A percentile compares a stretch with the other conserved stretches of the same genome.
These are phyloP conservation scores for Moesziomyces sp. DNA, from an alignment of 1,284 basidiomycete genomes.

Conservation along the genomic window DNA sequence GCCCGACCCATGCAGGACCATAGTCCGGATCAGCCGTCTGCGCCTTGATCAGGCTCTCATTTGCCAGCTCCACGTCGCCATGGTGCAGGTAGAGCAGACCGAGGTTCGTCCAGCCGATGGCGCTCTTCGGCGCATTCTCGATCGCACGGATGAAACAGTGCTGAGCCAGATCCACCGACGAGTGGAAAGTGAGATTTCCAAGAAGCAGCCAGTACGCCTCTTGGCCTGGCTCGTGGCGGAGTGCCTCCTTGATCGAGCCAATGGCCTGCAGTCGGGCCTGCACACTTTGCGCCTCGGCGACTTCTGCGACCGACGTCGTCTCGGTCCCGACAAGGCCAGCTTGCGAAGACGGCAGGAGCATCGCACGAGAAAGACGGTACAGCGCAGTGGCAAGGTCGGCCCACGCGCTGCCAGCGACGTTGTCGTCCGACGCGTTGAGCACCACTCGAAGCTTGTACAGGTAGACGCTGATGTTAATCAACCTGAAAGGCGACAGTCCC, in stretches of 20 bases:
- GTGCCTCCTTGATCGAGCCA: conserved; percentile 77
- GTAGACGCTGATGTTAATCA: conserved; percentile 41
- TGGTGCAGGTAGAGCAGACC: conserved; percentile 89
- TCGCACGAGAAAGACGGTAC: conserved; percentile 32
- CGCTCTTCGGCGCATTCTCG: conserved; percentile 78
- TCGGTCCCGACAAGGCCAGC: conserved; percentile 69
- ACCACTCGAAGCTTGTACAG: conserved; percentile 62
- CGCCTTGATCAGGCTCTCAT: conserved; percentile 85
- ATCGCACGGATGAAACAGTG: conserved; percentile 91
- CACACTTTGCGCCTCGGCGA: conserved; percentile 62
- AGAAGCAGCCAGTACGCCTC: conserved; percentile 83
- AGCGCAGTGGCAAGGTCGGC: conserved; percentile 60
- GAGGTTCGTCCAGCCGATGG: conserved; percentile 83
- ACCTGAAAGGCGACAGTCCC: conserved; percentile 15
- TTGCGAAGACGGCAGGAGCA: conserved; percentile 28
- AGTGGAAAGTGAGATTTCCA: conserved; percentile 79
- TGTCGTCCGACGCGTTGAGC: conserved; percentile 52
- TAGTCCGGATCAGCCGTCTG: conserved; percentile 93
- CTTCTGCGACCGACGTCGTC: conserved; percentile 69
- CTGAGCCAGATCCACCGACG: conserved; percentile 79
- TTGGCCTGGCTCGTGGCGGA: conserved; percentile 80
- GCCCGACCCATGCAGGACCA: conserved; percentile 90
- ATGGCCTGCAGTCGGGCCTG: conserved; percentile 73
- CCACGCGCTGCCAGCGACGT: conserved; percentile 59
- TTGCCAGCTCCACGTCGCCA: conserved; percentile 83